phyloP scores from a whole-genome alignment of 192 early-diverging fungal genomes.

The Coemansia biformis region DNA sequence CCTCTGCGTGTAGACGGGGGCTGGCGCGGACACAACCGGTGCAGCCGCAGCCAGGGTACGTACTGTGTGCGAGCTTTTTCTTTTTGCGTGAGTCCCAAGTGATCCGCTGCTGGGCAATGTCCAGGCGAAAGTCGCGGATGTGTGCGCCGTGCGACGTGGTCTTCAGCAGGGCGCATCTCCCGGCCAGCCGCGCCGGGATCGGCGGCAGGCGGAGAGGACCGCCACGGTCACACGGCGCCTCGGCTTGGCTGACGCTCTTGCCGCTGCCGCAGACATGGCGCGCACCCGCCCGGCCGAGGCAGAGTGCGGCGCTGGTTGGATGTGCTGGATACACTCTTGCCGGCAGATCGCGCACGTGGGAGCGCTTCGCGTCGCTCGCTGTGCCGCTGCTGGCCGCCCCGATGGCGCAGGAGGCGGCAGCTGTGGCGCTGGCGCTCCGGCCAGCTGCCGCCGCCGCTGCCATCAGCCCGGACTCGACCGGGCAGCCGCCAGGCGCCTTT shows the following conservation, averaged over 20 bases:
- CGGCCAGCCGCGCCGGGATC: constrained; percentile 36
- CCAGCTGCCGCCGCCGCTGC: neutral
- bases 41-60: no score
- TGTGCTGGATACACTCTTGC: constrained; percentile 16
- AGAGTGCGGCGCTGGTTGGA: constrained; percentile 27
- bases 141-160: constrained; percentile 40
- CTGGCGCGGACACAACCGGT: no score
- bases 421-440: neutral
- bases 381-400: neutral
- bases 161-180: constrained; percentile 44
- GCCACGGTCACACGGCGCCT: constrained; percentile 2
- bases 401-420: neutral
- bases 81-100: constrained; percentile 52
- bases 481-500: constrained; percentile 10
- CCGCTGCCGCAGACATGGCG: constrained; percentile 2
- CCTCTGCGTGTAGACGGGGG: no score
- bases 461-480: constrained; percentile 10
- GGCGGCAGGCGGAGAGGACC: constrained; percentile 14
- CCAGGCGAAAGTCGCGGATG: constrained; percentile 44
- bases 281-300: constrained; percentile 15
- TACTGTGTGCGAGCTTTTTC: constrained; percentile 51
- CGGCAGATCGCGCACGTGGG: constrained; percentile 21
- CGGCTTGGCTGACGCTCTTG: constrained; percentile 9
- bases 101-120: constrained; percentile 51
- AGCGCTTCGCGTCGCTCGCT: neutral